Conservation (phyloP, 768 basidiomycete genomes). For the Sporobolomyces pararoseus region DNA sequence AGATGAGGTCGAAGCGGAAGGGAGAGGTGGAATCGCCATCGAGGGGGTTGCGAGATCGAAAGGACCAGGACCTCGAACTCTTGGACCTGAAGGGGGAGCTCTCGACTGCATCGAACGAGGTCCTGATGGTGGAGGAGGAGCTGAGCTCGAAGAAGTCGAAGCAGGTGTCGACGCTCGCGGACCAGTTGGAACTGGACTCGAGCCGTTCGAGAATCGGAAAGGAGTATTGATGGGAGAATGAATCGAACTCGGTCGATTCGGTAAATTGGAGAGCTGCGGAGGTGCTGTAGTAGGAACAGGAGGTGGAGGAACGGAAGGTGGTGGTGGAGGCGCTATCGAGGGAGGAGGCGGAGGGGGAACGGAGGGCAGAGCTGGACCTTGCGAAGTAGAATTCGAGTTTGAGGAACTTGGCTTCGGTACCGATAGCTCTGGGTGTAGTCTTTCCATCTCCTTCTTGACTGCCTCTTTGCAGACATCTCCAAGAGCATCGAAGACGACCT, state of each 20-base stretch:
- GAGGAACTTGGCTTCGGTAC: constrained; percentile 11
- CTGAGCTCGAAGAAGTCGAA: background rate
- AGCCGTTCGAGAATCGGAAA: constrained; percentile 2
- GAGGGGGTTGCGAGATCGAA: background rate
- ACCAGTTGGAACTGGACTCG: background rate
- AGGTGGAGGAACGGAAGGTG: constrained; percentile 13
- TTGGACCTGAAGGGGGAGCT: background rate
- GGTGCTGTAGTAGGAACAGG: constrained; percentile 39
- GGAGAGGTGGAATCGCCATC: constrained; percentile 10
- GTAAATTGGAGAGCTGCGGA: constrained; percentile 39
- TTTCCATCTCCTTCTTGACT: constrained; percentile 56
- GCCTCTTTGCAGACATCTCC: constrained; percentile 63
- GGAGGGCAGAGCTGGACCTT: background rate
- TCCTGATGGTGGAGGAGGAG: constrained; percentile 1
- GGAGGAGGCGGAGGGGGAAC: constrained; percentile 4
- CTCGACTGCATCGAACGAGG: background rate
- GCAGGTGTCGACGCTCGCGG: background rate
- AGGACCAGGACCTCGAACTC: constrained; percentile 3
- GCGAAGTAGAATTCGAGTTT: background rate
- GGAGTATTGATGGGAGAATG: background rate
- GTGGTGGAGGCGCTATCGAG: constrained; percentile 14
- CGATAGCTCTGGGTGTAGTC: constrained; percentile 31
- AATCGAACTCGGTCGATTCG: background rate
- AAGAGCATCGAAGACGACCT: constrained; percentile 75
- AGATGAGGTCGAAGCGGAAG: background rate